A percentile compares a stretch with the other conserved stretches of the same genome.
phyloP scores from a whole-genome alignment of 345 rosid species.

The Rhizophora apiculata region DNA sequence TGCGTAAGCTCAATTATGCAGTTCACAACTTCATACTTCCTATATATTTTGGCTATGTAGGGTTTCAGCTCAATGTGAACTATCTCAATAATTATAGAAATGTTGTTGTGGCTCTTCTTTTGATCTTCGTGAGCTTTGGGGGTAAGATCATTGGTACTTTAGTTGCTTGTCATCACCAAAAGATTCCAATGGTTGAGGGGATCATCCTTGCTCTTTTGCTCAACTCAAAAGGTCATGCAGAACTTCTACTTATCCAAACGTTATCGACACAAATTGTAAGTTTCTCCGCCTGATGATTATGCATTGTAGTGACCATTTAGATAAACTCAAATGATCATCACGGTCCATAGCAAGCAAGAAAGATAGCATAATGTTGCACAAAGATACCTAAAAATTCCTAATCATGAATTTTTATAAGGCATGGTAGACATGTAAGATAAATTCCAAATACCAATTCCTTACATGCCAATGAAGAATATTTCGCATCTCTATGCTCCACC shows the following conservation, averaged over 20 bases:
- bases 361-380: too few relatives aligned
- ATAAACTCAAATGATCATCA: too few relatives aligned
- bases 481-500: too few relatives aligned
- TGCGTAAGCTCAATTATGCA: constrained; percentile 56
- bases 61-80: constrained; percentile 51
- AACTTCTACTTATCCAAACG: constrained; percentile 44
- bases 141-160: constrained; percentile 64
- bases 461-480: too few relatives aligned
- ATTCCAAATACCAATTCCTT: too few relatives aligned
- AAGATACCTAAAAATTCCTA: too few relatives aligned
- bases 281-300: neutral
- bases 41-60: constrained; percentile 71
- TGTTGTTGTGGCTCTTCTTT: constrained; percentile 23
- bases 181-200: constrained; percentile 53
- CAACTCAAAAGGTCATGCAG: constrained; percentile 68
- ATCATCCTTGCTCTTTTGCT: constrained; percentile 51
- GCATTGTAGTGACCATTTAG: too few relatives aligned
- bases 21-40: constrained; percentile 76
- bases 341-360: too few relatives aligned
- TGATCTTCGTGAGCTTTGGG: constrained; percentile 38
- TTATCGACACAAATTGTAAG: constrained; percentile 17
- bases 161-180: constrained; percentile 45
- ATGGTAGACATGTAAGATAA: too few relatives aligned
- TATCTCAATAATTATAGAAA: constrained; percentile 11
- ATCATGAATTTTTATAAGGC: too few relatives aligned